Evolutionary conservation across 1,284 basidiomycete genomes (phyloP).

Genomic region (Tilletia walkeri): DNA sequence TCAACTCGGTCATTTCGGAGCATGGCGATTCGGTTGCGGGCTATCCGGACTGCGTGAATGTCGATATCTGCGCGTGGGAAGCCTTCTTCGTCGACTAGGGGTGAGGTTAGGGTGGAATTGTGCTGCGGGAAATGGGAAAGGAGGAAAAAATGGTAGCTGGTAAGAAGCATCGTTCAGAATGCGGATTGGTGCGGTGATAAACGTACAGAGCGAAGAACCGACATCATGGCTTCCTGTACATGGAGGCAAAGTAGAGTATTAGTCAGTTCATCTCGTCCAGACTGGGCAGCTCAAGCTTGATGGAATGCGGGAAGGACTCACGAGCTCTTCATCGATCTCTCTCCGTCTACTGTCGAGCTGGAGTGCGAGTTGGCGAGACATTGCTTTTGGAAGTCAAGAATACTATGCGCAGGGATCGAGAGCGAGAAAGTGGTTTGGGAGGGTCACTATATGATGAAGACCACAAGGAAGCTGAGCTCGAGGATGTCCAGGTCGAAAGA

Average conservation of each 20-base stretch:
- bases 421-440: too few species aligned
- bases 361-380: slow-evolving; percentile 18
- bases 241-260: neutral
- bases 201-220: slow-evolving; percentile 13
- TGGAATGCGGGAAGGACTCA: neutral
- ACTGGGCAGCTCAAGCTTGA: neutral
- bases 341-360: slow-evolving; percentile 18
- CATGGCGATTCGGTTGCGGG: slow-evolving; percentile 33
- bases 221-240: slow-evolving; percentile 22
- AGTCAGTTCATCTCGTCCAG: neutral
- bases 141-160: neutral
- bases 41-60: slow-evolving; percentile 37
- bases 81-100: slow-evolving; percentile 37
- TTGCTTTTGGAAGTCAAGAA: neutral
- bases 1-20: slow-evolving; percentile 39
- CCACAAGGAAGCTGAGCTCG: too few species aligned
- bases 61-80: slow-evolving; percentile 42
- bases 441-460: too few species aligned
- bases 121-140: slow-evolving; percentile 20
- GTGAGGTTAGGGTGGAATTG: slow-evolving; percentile 30
- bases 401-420: too few species aligned
- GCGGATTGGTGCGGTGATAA: neutral
- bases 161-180: neutral
- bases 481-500: too few species aligned
- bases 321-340: slow-evolving; percentile 29